Evolutionary conservation across 2,329 filamentous ascomycete genomes (phyloP).

Genomic region (Trichoderma simmonsii): DNA sequence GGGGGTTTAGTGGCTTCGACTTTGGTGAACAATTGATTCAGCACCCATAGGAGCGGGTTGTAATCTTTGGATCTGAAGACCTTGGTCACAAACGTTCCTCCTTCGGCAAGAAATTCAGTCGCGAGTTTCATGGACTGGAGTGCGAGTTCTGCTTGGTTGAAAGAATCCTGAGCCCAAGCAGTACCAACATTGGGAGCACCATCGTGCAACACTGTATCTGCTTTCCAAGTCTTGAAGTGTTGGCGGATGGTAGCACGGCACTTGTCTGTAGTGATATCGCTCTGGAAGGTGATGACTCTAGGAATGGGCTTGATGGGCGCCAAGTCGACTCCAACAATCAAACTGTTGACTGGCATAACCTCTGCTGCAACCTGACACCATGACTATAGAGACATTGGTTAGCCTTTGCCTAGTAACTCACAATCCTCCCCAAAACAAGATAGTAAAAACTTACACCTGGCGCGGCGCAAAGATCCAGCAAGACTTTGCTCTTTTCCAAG

Average conservation of each 20-base stretch:
- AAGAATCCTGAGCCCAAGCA: conserved; percentile 97
- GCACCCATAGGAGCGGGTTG: conserved; percentile 92
- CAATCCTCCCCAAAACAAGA: not conserved
- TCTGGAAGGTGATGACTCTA: conserved; percentile 90
- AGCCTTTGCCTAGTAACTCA: not conserved
- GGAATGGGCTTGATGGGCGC: conserved; percentile 95
- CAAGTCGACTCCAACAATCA: conserved; percentile 93
- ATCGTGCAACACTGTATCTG: conserved; percentile 92
- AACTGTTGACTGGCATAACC: conserved; percentile 83
- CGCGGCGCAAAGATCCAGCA: conserved; percentile 95
- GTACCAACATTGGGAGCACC: conserved; percentile 97
- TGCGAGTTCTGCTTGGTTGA: conserved; percentile 91
- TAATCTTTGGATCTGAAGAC: conserved; percentile 97
- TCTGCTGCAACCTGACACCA: conserved; percentile 97
- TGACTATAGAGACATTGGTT: conserved; percentile 51
- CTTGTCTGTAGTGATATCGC: conserved; percentile 96
- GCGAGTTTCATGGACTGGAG: conserved; percentile 89
- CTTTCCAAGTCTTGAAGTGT: conserved; percentile 94
- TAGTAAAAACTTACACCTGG: conserved; percentile 65
- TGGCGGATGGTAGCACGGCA: conserved; percentile 84
- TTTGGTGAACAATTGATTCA: conserved; percentile 92
- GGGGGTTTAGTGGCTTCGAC: conserved; percentile 98
- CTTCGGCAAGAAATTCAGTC: conserved; percentile 85
- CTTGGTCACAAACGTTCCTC: conserved; percentile 94
- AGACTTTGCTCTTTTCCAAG: conserved; percentile 91